Evolutionary conservation across 352 stramenopile genomes (phyloP), one percentile per base, ranked within the genome.

Genomic region (Globisporangium spinosum): DNA sequence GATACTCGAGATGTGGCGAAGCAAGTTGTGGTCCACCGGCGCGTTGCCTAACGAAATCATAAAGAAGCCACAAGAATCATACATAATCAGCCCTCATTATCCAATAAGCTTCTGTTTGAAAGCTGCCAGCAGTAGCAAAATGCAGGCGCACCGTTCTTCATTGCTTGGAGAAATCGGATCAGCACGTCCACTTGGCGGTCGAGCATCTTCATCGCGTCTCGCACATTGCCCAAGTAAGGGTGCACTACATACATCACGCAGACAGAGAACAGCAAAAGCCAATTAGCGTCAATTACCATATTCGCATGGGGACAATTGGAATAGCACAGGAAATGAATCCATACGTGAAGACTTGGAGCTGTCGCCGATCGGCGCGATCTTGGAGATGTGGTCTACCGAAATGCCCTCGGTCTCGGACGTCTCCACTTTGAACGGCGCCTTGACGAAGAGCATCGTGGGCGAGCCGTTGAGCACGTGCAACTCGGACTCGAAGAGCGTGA

Each of bases 401-500:
- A 97, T 95, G 29, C 87, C 82, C 68, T 97, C 89, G 25, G 87
- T 89, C 72, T 97, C 88, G 1, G 85, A 90, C 54, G 90, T 95
- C 56, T 95, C 83, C 58, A 97, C 84, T 64, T 95, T 94, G 68
- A 94, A 97, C 35, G 86, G 80, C 9, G 88, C 77, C 71, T 94
- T 88, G 29, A 96, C 90, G 64, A 97, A 96, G 51, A 97, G 81
- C 86, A 93, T 96, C 69, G 90, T 96, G 32, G 90, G 90, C 40
- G 84, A 71, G 35, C 87, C 85, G 55, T 95, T 89, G 27, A 96
- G 68, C 68, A 97, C 75, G 56, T 97, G 88, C 57, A 97, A 68
- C 65, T 97, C 88, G 56, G 89, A 94, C 71, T 97, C 90, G 53
- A 90, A 94, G 0, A 97, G 70, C 56, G 77, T 80, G 51, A 96